phyloP scores from a whole-genome alignment of 768 basidiomycete genomes.

The Tylopilus sp. region DNA sequence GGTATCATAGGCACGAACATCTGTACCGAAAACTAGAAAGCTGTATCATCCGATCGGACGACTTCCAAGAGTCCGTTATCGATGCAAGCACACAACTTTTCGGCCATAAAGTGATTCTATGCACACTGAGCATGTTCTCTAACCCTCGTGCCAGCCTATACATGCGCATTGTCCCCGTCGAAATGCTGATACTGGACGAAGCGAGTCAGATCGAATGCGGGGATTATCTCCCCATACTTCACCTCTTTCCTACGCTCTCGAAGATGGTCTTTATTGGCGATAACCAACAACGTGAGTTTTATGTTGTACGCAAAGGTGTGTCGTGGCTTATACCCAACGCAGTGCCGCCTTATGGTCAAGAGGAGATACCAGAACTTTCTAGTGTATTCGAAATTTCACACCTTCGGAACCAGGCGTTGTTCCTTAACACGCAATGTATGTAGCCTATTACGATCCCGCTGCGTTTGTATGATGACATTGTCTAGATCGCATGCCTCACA shows the following conservation, averaged over 20 bases:
- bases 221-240: slow-evolving; percentile 37
- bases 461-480: neutral
- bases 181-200: slow-evolving; percentile 43
- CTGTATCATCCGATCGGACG: slow-evolving; percentile 38
- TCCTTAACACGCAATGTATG: slow-evolving; percentile 75
- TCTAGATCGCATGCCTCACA: slow-evolving; percentile 78
- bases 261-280: slow-evolving; percentile 41
- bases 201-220: slow-evolving; percentile 44
- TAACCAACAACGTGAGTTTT: slow-evolving; percentile 33
- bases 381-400: slow-evolving; percentile 75
- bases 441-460: neutral
- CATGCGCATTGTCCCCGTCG: slow-evolving; percentile 31
- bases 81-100: slow-evolving; percentile 24
- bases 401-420: slow-evolving; percentile 43
- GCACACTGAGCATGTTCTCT: slow-evolving; percentile 47
- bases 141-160: slow-evolving; percentile 17
- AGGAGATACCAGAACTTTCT: slow-evolving; percentile 57
- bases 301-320: neutral
- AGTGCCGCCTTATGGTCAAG: slow-evolving; percentile 82
- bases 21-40: slow-evolving; percentile 36
- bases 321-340: slow-evolving; percentile 1
- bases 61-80: slow-evolving; percentile 16
- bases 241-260: slow-evolving; percentile 26
- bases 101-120: slow-evolving; percentile 38
- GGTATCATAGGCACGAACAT: slow-evolving; percentile 45